Evolutionary conservation across 108 stramenopile species (phyloP), one percentile per base, ranked within the genome.

Genomic region (Parmales sp.): DNA sequence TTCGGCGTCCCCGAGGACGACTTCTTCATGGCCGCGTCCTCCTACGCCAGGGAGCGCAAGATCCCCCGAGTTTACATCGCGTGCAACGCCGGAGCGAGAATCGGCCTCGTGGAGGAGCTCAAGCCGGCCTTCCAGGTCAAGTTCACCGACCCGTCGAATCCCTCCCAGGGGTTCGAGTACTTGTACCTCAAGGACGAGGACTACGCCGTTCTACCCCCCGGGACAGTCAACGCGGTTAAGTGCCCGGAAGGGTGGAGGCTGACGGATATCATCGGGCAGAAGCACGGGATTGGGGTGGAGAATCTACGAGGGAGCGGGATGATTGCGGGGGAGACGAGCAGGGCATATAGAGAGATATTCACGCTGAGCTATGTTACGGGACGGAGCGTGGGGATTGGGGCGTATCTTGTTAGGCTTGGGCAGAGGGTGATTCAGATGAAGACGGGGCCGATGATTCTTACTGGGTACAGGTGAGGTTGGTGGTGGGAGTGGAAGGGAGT

Each of bases 291-390:
- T 74, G 96, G 96, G 65, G 96, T 97, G 67, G 96, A 97, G 87
- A 97, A 97, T 72, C 78, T 97, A 23, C 89, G 90, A 67, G 96
- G 96, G 38, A 89, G 88, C 77, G 96, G 96, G 64, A 93, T 92
- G 86, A 97, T 97, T 79, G 96, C 96, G n/a, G 96, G 96, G 44
- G 94, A 95, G 51, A 97, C 96, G 18, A 94, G 92, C 22, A 75
- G 86, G 0, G 93, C 96, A 0, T 97, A 97, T 67, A 92, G 95
- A 71, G 93, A 97, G 65, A 93, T 91, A 64, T 97, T 97, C 78
- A 97, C 96, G 18, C 86, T 97, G 44, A 88, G 87, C 75, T 95
- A 95, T 67, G 92, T 95, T 60, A 94, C 95, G 63, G 96, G 96
- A 16, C 91, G 96, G 28, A 88, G 88, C 75, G 91, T 94, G 45